Evolutionary conservation across 2,329 filamentous ascomycete species (phyloP).

Genomic region (Neopestalotiopsis sp.): DNA sequence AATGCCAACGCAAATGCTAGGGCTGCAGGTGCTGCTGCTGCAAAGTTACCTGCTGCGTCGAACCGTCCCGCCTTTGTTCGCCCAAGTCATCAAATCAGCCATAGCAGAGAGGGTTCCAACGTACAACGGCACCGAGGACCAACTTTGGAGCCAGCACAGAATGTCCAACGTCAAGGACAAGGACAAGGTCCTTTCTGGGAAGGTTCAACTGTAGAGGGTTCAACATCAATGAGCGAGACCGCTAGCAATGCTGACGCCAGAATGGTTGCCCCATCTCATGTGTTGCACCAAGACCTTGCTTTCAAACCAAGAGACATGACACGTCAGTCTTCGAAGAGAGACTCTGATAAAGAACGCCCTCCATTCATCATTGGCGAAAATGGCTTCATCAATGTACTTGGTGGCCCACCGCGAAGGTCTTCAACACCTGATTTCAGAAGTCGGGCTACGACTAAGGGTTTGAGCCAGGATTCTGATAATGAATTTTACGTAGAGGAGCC

Average conservation of each 20-base stretch:
- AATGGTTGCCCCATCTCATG: conserved; percentile 28
- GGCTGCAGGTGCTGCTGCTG: conserved; percentile 27
- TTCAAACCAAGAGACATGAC: conserved; percentile 32
- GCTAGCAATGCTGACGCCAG: conserved; percentile 37
- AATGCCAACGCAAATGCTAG: conserved; percentile 35
- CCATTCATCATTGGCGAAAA: conserved; percentile 35
- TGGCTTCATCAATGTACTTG: conserved; percentile 34
- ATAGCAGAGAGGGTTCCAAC: conserved; percentile 32
- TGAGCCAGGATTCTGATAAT: conserved; percentile 16
- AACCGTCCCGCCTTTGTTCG: conserved; percentile 25
- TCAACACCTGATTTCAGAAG: conserved; percentile 37
- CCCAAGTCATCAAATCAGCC: conserved; percentile 20
- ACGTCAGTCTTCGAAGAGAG: conserved; percentile 33
- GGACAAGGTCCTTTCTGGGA: conserved; percentile 38
- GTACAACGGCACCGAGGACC: conserved; percentile 27
- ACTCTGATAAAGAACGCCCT: conserved; percentile 25
- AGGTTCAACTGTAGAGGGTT: conserved; percentile 39
- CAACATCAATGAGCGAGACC: conserved; percentile 37
- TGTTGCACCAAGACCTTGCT: conserved; percentile 24
- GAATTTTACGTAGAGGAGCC: conserved; percentile 18
- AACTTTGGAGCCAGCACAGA: conserved; percentile 31
- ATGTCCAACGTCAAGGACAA: conserved; percentile 27
- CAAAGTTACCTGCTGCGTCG: conserved; percentile 16
- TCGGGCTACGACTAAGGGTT: not conserved
- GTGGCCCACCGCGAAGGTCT: conserved; percentile 33